These are phyloP conservation scores for Calonectria fujianensis DNA, from an alignment of 2,329 filamentous ascomycete species.

Conservation along the genomic window DNA sequence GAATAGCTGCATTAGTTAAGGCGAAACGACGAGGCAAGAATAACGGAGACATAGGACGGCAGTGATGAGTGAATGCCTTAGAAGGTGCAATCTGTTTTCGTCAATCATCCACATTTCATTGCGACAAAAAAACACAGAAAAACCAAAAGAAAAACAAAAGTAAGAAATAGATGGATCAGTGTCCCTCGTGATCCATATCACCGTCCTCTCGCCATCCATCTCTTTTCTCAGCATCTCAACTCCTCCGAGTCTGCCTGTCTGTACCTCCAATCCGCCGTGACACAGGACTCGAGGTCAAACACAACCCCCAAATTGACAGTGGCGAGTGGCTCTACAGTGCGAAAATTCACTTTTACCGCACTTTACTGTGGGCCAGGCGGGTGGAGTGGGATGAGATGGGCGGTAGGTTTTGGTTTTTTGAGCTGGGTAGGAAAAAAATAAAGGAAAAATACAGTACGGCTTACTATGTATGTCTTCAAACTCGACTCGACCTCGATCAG, in stretches of 20 bases:
- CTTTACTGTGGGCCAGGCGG: slow-evolving; percentile 30
- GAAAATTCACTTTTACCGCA: slow-evolving; percentile 42
- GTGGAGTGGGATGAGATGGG: slow-evolving; percentile 37
- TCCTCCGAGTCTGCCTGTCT: slow-evolving; percentile 6
- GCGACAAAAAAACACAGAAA: not conserved
- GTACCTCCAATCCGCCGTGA: slow-evolving; percentile 5
- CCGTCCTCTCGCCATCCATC: not conserved
- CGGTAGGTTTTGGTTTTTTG: slow-evolving; percentile 39
- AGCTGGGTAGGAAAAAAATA: slow-evolving; percentile 10
- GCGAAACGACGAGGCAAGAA: not conserved
- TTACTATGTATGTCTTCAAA: not conserved
- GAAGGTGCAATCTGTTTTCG: not conserved
- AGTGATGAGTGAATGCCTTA: not conserved
- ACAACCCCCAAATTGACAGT: slow-evolving; percentile 35
- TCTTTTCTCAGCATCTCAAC: not conserved
- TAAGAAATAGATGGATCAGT: not conserved
- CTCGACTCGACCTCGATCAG: not conserved
- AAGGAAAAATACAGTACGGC: slow-evolving; percentile 13
- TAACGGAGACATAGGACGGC: not conserved
- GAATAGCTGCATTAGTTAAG: not conserved
- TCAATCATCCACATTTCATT: not conserved
- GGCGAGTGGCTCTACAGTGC: slow-evolving; percentile 50
- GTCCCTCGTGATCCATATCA: slow-evolving; percentile 14
- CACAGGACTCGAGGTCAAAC: slow-evolving; percentile 20
- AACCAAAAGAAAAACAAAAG: not conserved